phyloP scores from a whole-genome alignment of 257 asterid genomes.

The Petrea volubilis region DNA sequence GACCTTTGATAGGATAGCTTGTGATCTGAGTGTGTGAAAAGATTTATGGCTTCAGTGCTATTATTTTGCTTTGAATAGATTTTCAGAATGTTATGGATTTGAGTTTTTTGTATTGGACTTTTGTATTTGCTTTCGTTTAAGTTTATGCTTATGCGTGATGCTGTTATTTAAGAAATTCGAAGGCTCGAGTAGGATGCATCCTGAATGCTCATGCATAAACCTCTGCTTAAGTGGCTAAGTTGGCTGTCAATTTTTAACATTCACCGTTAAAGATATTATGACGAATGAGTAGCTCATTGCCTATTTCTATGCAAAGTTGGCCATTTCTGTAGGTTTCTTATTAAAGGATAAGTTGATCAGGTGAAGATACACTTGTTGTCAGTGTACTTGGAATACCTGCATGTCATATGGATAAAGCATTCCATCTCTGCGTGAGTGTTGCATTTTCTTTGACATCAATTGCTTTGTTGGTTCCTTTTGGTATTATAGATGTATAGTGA shows the following conservation, averaged over 20 bases:
- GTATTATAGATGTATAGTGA: not conserved
- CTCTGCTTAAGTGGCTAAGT: not conserved
- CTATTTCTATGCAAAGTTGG: not conserved
- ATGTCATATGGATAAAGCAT: not conserved
- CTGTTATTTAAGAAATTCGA: not conserved
- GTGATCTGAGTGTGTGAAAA: not conserved
- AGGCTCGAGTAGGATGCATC: not conserved
- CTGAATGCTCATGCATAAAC: conserved; percentile 3
- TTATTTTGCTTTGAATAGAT: not conserved
- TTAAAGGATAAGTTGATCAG: not conserved
- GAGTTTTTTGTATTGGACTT: not conserved
- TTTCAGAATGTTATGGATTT: not conserved
- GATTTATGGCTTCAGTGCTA: not conserved
- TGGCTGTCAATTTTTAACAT: not conserved
- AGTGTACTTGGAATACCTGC: conserved; percentile 1
- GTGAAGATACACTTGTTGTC: not conserved
- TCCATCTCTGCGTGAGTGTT: not conserved
- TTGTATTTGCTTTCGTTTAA: not conserved
- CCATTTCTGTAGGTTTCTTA: not conserved
- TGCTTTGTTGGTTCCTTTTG: conserved; percentile 1
- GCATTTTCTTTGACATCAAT: not conserved
- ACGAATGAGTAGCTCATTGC: not conserved
- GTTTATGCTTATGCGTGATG: not conserved
- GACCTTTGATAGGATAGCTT: not conserved
- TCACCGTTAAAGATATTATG: not conserved